A percentile compares a stretch with the other conserved stretches of the same genome.
Evolutionary conservation across 106 monocot species (phyloP).

Genomic region (Ottelia alismoides): DNA sequence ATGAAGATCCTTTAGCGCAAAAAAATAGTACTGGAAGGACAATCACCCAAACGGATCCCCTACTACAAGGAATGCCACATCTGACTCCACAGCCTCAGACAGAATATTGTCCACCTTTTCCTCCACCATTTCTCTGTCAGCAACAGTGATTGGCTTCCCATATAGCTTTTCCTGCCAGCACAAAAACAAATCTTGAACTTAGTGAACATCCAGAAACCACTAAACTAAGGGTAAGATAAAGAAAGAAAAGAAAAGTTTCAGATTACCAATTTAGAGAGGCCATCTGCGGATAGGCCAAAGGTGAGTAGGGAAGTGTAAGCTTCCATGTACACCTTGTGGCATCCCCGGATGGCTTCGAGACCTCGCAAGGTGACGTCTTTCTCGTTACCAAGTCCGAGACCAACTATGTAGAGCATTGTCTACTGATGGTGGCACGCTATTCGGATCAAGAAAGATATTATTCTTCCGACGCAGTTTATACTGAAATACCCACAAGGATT

Average conservation of each 20-base stretch:
- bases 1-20: no score
- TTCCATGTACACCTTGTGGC: constrained; percentile 53
- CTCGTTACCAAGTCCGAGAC: constrained; percentile 67
- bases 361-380: constrained; percentile 62
- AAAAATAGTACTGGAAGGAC: no score
- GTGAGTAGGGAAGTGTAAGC: constrained; percentile 85
- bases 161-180: constrained; percentile 44
- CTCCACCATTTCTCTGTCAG: constrained; percentile 88
- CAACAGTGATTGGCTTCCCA: constrained; percentile 45
- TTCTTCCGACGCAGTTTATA: background rate
- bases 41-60: constrained; percentile 96
- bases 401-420: constrained; percentile 56
- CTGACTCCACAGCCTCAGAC: constrained; percentile 30
- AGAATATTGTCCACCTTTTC: constrained; percentile 46
- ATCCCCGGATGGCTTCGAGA: constrained; percentile 48
- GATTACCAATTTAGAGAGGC: constrained; percentile 41
- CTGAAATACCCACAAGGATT: background rate
- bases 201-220: background rate
- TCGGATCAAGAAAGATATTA: background rate
- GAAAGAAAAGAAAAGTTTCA: background rate
- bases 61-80: constrained; percentile 76
- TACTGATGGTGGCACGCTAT: background rate
- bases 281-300: constrained; percentile 47
- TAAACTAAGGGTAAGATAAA: background rate
- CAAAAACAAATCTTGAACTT: no score